Base-by-base conservation (phyloP, 345 rosid genomes). In the Populus alba region DNA sequence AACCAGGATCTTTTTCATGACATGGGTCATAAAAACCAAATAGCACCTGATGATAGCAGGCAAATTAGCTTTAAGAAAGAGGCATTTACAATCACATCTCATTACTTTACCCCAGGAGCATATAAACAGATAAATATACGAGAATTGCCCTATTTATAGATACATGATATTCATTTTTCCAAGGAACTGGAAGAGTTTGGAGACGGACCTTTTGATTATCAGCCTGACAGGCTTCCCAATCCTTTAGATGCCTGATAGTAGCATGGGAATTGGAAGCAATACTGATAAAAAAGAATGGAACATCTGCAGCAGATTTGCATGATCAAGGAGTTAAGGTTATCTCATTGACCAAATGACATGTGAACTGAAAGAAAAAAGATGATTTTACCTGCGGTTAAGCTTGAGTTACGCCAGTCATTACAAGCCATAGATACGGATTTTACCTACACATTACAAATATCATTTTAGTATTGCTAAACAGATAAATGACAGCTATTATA, bases 21-120 rank as follows among this genome's bases (percentile, higher is more conserved):
- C 97, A 94, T 6, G 98, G 98, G 67, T 96, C 97, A 82, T 92
- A 96, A 85, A 93, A 92, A 72, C 97, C 97, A 75, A 89, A 92
- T 29, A 93, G 86, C 81, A 94, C 82, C 98, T 94, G 92, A 81
- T 69, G 65, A 39, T 49, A 73, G 59, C 78, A 83, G 59, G 17
- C 20, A 51, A 7, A 66, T 27, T 18, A 75, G 62, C 70, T 70
- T 75, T 51, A 68, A 77, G 72, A 77, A 73, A 37, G 47, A 68
- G 65, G 47, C 33, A 76, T 66, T 47, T 38, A 41, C 37, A 39
- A 8, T 66, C 69, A 7, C 20, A 71, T 41, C 63, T 59, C 59
- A 62, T 66, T 49, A 39, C 71, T 61, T 47, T 9, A 59, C 9
- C 18, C 66, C 49, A 29, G 18, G 71, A 55, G n/a, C 63, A 25